These are phyloP conservation scores for Mycena olivaceomarginata DNA, from an alignment of 768 basidiomycete genomes.

Conservation along the genomic window DNA sequence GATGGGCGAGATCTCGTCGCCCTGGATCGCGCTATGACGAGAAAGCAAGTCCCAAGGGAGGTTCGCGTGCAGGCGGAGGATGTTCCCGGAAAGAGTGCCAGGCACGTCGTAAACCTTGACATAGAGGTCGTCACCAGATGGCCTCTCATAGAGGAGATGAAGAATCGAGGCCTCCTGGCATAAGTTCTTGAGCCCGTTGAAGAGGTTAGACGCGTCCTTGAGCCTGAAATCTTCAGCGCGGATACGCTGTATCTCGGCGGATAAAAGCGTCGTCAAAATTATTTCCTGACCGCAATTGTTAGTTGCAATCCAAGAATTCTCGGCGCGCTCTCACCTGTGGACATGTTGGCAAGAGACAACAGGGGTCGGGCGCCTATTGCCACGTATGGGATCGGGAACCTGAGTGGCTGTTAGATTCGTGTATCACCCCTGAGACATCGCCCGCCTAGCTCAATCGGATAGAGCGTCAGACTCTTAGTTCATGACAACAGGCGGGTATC, in stretches of 20 bases:
- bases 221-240: constrained; percentile 9
- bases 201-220: constrained; percentile 12
- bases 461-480: constrained; percentile 74
- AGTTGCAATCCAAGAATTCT: not conserved
- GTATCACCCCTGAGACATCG: constrained; percentile 24
- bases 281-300: not conserved
- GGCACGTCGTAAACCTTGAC: constrained; percentile 33
- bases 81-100: constrained; percentile 34
- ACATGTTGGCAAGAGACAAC: not conserved
- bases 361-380: not conserved
- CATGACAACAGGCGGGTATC: constrained; percentile 53
- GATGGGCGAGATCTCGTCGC: constrained; percentile 25
- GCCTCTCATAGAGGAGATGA: not conserved
- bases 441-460: constrained; percentile 81
- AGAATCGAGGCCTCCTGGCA: not conserved
- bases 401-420: too few species aligned
- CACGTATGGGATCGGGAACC: too few species aligned
- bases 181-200: not conserved
- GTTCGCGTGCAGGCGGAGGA: constrained; percentile 34
- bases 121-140: constrained; percentile 1
- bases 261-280: constrained; percentile 6
- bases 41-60: constrained; percentile 25
- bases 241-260: constrained; percentile 3
- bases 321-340: not conserved
- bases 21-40: constrained; percentile 22